Conservation (phyloP, 352 stramenopile genomes). For the Phytophthora fragariaefolia region DNA sequence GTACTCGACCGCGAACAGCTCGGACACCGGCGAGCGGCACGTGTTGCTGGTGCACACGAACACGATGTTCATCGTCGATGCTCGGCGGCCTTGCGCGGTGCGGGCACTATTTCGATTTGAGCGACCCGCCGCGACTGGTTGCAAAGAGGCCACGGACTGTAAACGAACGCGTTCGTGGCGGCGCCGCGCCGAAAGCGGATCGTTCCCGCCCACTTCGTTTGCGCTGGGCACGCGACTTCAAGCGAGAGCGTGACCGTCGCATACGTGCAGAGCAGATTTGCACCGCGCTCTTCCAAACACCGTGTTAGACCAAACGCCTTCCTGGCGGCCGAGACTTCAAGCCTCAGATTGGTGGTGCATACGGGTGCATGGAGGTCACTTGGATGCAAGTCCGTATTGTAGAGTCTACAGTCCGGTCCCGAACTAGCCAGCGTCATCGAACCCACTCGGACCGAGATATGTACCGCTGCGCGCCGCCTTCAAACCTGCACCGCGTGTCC, state of each 20-base stretch:
- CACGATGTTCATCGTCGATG: slow-evolving; percentile 67
- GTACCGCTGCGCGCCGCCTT: not conserved
- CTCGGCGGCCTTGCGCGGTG: slow-evolving; percentile 6
- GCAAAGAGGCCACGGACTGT: slow-evolving; percentile 13
- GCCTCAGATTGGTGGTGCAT: too few species aligned
- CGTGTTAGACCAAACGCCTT: too few species aligned
- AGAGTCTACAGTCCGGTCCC: not conserved
- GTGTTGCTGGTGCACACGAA: slow-evolving; percentile 91
- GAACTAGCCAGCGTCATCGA: not conserved
- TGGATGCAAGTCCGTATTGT: not conserved
- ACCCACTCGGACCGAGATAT: not conserved
- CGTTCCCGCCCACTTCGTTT: slow-evolving; percentile 5
- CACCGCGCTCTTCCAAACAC: not conserved
- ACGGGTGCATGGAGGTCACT: too few species aligned
- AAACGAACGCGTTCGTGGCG: slow-evolving; percentile 20
- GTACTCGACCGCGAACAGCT: slow-evolving; percentile 84
- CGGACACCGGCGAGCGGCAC: slow-evolving; percentile 77
- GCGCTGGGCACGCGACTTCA: slow-evolving; percentile 13
- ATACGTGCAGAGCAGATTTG: slow-evolving; percentile 24
- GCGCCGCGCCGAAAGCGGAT: not conserved
- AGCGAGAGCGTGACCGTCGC: slow-evolving; percentile 12
- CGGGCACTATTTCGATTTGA: slow-evolving; percentile 28
- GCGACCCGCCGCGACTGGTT: slow-evolving; percentile 24
- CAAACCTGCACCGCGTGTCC: slow-evolving; percentile 2
- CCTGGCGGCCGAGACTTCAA: not conserved